Conservation (phyloP, 202 grass and related monocot genomes). For the Carex sylvatica region DNA sequence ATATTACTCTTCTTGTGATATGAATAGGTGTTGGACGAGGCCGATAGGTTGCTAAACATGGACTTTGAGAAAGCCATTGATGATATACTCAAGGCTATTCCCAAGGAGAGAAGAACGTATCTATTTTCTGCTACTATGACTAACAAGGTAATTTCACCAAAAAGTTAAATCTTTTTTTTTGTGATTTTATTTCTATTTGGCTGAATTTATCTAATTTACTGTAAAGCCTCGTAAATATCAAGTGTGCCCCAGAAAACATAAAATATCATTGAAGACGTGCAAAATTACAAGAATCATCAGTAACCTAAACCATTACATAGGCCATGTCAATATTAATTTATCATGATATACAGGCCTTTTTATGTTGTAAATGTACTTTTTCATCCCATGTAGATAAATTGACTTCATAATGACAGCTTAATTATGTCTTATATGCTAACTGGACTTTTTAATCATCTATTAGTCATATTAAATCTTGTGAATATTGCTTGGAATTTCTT, state of each 20-base stretch:
- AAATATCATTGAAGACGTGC: neutral
- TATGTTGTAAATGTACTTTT: neutral
- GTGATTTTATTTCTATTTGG: neutral
- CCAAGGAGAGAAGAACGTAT: conserved; percentile 78
- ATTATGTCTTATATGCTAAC: neutral
- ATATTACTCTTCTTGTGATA: conserved; percentile 7
- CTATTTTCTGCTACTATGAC: conserved; percentile 96
- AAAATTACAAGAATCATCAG: neutral
- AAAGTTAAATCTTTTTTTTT: neutral
- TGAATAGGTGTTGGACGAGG: conserved; percentile 84
- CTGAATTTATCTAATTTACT: neutral
- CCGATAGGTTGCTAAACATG: conserved; percentile 79
- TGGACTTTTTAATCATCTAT: neutral
- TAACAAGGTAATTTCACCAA: conserved; percentile 54
- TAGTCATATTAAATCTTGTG: neutral
- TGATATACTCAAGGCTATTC: conserved; percentile 82
- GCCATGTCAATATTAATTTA: neutral
- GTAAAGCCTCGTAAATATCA: neutral
- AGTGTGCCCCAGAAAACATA: neutral
- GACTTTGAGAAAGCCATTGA: conserved; percentile 88
- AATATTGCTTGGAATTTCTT: neutral
- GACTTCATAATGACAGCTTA: neutral
- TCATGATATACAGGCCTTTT: neutral
- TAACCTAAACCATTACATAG: neutral
- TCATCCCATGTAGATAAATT: neutral